A percentile compares a stretch with the other conserved stretches of the same genome.
phyloP scores from a whole-genome alignment of 179 eudicot genomes.

The Drosera spatulata region DNA sequence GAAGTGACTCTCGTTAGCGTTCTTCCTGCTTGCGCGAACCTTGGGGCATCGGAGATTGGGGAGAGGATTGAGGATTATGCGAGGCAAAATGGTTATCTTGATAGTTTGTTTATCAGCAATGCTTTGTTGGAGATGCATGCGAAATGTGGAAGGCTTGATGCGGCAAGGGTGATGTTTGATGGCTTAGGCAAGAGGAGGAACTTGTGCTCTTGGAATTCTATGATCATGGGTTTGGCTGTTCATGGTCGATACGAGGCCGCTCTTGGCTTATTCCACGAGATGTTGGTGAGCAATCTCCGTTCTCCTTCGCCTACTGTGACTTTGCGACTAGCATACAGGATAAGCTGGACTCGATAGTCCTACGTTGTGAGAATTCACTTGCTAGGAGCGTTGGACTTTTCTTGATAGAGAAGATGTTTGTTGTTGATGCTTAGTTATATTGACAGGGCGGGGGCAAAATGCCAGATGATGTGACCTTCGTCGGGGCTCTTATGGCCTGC shows the following conservation, averaged over 20 bases:
- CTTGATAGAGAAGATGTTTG: not conserved
- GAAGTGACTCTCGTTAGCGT: slow-evolving; percentile 56
- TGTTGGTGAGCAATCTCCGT: slow-evolving; percentile 31
- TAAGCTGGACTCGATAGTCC: no score
- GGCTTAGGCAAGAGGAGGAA: slow-evolving; percentile 38
- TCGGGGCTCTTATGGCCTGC: slow-evolving; percentile 54
- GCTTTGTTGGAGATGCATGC: slow-evolving; percentile 57
- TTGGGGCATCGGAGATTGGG: slow-evolving; percentile 62
- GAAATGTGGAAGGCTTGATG: slow-evolving; percentile 50
- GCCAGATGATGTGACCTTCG: slow-evolving; percentile 59
- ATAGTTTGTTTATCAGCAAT: slow-evolving; percentile 40
- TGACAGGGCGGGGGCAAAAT: slow-evolving; percentile 28
- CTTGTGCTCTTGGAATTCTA: slow-evolving; percentile 61
- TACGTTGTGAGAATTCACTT: not conserved
- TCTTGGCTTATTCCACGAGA: slow-evolving; percentile 30
- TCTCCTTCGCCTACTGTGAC: not conserved
- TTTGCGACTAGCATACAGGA: no score
- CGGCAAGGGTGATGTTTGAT: slow-evolving; percentile 35
- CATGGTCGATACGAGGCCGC: slow-evolving; percentile 49
- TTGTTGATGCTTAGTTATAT: not conserved
- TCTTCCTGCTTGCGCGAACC: slow-evolving; percentile 69
- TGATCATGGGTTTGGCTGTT: slow-evolving; percentile 60
- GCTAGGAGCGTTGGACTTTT: not conserved
- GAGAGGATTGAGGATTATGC: slow-evolving; percentile 47
- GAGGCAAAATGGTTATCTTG: slow-evolving; percentile 34